These are phyloP conservation scores for Monsonia emarginata DNA, from an alignment of 441 rosid genomes.

Conservation along the genomic window DNA sequence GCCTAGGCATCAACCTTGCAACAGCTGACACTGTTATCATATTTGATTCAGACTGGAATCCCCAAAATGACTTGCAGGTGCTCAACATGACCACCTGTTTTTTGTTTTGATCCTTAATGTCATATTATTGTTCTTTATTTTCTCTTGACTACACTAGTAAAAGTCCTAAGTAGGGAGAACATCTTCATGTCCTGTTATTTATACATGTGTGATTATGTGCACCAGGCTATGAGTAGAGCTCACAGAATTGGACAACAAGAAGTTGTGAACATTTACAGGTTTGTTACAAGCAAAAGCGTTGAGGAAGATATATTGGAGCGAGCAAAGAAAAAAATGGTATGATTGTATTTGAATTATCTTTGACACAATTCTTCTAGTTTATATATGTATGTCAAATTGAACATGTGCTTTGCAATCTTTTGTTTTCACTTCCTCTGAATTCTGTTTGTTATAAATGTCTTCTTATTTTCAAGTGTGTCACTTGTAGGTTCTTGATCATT, in stretches of 20 bases:
- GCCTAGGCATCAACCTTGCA: conserved; percentile 97
- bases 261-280: conserved; percentile 94
- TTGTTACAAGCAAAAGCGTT: conserved; percentile 98
- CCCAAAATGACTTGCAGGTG: conserved; percentile 98
- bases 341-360: conserved; percentile 11
- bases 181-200: conserved; percentile 1
- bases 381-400: background rate
- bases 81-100: conserved; percentile 5
- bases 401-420: background rate
- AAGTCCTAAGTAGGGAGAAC: background rate
- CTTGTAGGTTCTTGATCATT: conserved; percentile 88
- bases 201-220: conserved; percentile 15
- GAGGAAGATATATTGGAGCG: conserved; percentile 99
- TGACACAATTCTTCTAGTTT: background rate
- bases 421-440: conserved; percentile 4
- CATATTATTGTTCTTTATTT: background rate
- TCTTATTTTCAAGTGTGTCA: conserved; percentile 20
- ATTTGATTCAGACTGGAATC: conserved; percentile 99
- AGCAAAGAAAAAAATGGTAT: conserved; percentile 98
- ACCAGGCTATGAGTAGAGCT: conserved; percentile 99
- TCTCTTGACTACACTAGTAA: conserved; percentile 4
- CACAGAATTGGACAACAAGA: conserved; percentile 99
- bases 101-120: background rate
- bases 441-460: conserved; percentile 8
- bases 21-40: conserved; percentile 98